Percentiles rank a stretch among this genome's conserved stretches.
Conservation (phyloP, 371 early-diverging fungal species). For the Zopfochytrium polystomum region DNA sequence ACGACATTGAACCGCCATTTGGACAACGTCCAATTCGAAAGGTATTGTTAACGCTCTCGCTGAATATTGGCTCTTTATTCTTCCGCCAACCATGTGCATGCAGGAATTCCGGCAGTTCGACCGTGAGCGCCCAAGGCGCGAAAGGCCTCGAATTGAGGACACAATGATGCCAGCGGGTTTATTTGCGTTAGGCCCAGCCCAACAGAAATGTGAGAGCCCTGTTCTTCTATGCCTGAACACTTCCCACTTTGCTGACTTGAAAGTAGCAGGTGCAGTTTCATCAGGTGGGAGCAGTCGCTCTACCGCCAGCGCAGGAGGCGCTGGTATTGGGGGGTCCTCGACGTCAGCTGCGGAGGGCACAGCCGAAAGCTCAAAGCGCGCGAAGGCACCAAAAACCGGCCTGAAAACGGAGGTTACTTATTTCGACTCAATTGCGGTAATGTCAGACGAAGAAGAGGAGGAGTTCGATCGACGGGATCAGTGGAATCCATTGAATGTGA, state of each 20-base stretch:
- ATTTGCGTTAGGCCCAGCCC: background rate
- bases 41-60: too few relatives aligned
- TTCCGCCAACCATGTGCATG: too few relatives aligned
- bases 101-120: background rate
- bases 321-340: background rate
- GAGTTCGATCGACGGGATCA: background rate
- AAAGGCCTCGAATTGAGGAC: background rate
- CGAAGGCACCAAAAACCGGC: background rate
- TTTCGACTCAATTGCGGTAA: background rate
- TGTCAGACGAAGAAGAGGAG: background rate
- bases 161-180: background rate
- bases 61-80: too few relatives aligned
- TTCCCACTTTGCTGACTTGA: background rate
- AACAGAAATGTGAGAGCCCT: background rate
- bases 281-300: background rate
- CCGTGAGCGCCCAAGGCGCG: background rate
- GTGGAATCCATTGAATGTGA: background rate
- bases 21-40: too few relatives aligned
- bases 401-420: background rate
- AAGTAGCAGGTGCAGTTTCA: background rate
- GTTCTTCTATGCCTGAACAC: background rate
- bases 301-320: background rate
- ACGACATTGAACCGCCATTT: too few relatives aligned
- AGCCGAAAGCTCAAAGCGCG: too few relatives aligned
- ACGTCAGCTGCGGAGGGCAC: background rate